phyloP scores from a whole-genome alignment of 2,329 filamentous ascomycete genomes.

The Talaromyces sp. region DNA sequence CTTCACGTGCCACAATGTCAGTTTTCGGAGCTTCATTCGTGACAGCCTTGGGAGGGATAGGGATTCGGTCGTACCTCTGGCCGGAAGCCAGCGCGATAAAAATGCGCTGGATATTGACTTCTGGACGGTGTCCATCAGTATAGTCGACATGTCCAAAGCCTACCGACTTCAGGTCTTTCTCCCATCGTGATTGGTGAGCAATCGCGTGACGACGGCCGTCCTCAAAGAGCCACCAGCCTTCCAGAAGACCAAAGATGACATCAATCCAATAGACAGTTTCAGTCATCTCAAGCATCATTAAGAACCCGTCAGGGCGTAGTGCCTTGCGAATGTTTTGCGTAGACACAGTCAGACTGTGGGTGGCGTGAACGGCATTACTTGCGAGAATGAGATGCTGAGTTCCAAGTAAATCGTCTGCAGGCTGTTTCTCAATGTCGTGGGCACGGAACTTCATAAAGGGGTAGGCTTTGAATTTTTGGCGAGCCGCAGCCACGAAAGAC shows the following conservation, averaged over 20 bases:
- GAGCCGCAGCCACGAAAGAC: constrained; percentile 23
- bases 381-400: constrained; percentile 37
- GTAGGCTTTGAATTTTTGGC: not conserved
- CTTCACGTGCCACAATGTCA: constrained; percentile 19
- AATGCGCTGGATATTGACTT: not conserved
- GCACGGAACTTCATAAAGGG: constrained; percentile 25
- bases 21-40: not conserved
- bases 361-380: constrained; percentile 37
- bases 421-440: constrained; percentile 33
- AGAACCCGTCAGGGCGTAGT: constrained; percentile 44
- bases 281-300: constrained; percentile 47
- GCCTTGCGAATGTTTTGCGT: constrained; percentile 29
- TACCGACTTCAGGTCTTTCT: constrained; percentile 21
- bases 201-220: constrained; percentile 32
- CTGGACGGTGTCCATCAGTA: constrained; percentile 24
- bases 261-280: constrained; percentile 32
- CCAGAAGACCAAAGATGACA: constrained; percentile 38
- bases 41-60: not conserved
- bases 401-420: constrained; percentile 33
- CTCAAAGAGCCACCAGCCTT: constrained; percentile 43
- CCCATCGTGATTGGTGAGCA: constrained; percentile 23
- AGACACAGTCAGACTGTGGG: constrained; percentile 24
- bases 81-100: constrained; percentile 26
- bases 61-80: constrained; percentile 2
- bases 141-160: constrained; percentile 27